phyloP scores from a whole-genome alignment of 371 early-diverging fungal species.

The Rhizopus delemar region DNA sequence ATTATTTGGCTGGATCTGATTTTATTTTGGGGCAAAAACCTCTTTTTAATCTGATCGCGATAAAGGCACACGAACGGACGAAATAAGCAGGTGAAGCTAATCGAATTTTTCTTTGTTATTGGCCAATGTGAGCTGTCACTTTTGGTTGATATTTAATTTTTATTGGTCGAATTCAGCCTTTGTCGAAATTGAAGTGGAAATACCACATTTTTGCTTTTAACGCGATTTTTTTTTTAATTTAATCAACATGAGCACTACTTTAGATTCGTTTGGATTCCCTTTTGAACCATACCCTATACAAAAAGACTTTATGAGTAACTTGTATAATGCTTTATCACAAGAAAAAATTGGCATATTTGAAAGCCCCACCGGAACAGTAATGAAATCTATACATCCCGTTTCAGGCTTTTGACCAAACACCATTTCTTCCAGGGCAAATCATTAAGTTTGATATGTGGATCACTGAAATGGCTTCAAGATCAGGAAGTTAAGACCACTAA shows the following conservation, averaged over 20 bases:
- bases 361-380: conserved; percentile 89
- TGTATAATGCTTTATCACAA: conserved; percentile 68
- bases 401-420: not conserved
- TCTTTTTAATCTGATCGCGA: too few relatives aligned
- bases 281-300: conserved; percentile 80
- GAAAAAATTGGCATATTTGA: conserved; percentile 84
- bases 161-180: too few relatives aligned
- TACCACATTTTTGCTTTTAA: not conserved
- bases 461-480: conserved; percentile 81
- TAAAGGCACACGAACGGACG: too few relatives aligned
- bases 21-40: too few relatives aligned
- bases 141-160: too few relatives aligned
- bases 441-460: conserved; percentile 82
- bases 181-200: too few relatives aligned
- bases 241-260: not conserved
- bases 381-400: not conserved
- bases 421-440: conserved; percentile 72
- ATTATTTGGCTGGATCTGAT: too few relatives aligned
- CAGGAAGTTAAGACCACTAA: conserved; percentile 17
- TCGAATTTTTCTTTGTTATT: not conserved
- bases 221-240: not conserved
- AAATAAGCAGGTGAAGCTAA: too few relatives aligned
- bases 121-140: not conserved
- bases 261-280: conserved; percentile 60
- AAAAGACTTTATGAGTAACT: conserved; percentile 73